A percentile compares a stretch with the other conserved stretches of the same genome.
Evolutionary conservation across 345 rosid species (phyloP).

Genomic region (Populus tremula): DNA sequence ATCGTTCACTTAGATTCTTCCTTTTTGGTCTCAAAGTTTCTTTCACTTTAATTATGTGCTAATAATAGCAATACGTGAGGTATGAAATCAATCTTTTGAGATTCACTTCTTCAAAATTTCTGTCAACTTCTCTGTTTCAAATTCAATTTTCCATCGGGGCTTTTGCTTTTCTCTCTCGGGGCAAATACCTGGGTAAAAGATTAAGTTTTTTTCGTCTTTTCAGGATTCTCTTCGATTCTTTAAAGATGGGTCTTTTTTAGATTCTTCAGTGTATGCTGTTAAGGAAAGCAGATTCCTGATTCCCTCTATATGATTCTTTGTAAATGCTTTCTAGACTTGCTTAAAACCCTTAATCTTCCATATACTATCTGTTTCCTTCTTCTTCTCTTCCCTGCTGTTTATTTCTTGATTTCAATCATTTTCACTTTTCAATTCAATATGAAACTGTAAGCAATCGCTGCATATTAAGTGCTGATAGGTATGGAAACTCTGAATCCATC

Average conservation of each 20-base stretch:
- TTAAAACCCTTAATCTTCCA: background rate
- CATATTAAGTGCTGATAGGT: background rate
- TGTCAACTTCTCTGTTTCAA: conserved; percentile 1
- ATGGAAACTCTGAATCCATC: conserved; percentile 64
- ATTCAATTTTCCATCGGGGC: background rate
- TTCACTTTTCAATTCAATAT: background rate
- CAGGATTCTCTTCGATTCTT: conserved; percentile 33
- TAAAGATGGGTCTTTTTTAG: conserved; percentile 25
- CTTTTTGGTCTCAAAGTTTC: conserved; percentile 3
- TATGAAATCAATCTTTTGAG: conserved; percentile 19
- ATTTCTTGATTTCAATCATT: background rate
- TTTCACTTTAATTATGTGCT: conserved; percentile 1
- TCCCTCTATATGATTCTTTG: conserved; percentile 27
- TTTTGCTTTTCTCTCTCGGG: conserved; percentile 3
- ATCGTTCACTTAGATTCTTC: background rate
- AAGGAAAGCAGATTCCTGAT: conserved; percentile 39
- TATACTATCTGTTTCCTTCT: background rate
- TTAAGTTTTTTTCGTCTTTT: conserved; percentile 16
- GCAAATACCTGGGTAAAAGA: conserved; percentile 5
- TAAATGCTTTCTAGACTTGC: conserved; percentile 16
- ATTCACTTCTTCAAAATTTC: conserved; percentile 5
- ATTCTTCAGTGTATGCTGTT: conserved; percentile 35
- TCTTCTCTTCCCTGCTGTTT: background rate
- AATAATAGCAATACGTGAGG: background rate
- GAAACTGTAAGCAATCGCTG: background rate